Base-by-base conservation (phyloP, 2,329 filamentous ascomycete species). In the Colletotrichum sp. region DNA sequence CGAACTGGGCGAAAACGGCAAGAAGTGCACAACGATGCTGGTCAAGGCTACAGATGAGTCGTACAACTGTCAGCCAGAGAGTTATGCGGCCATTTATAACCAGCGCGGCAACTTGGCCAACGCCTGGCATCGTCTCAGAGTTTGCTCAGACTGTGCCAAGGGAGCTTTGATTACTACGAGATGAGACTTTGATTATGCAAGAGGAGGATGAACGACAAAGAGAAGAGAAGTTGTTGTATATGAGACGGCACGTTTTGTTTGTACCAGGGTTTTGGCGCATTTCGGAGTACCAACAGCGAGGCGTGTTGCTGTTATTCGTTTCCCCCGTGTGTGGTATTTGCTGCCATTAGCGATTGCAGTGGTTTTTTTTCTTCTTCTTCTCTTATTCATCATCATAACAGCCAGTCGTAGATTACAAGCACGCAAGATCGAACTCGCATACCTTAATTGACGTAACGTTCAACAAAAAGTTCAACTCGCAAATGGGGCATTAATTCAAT, bases 21-120 rank as follows among this genome's bases (percentile, higher is more conserved):
- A 82, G 69, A 80, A 81, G 8, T 91, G 89, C 79, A 87, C 88
- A 2, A 89, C 88, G 0, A 84, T 94, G 65, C 85, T 93, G 6
- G 92, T 94, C 79, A 94, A 94, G 83, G 92, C 92, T 8, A 91
- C 90, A 3, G 92, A 94, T 80, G 91, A 92, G 78, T 86, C 88
- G 4, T 94, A 94, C 82, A 94, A 94, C 78, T 91, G 90, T 0
- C 92, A 94, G 82, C 92, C 92, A 1, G 90, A 93, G 80, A 89
- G 84, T 52, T 90, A 92, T 78, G 86, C 86, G 52, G 88, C 88
- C 39, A 92, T 91, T 34, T 94, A 91, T 83, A 94, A 94, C 77
- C 85, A 92, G 44, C 86, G 92, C 3, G 92, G 92, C 0, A 93
- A 94, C 81, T 85, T 94, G 71, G 91, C 91, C 3, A 93, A 90